Base-by-base conservation (phyloP, 2,329 filamentous ascomycete species). In the Diplodia mutila region DNA sequence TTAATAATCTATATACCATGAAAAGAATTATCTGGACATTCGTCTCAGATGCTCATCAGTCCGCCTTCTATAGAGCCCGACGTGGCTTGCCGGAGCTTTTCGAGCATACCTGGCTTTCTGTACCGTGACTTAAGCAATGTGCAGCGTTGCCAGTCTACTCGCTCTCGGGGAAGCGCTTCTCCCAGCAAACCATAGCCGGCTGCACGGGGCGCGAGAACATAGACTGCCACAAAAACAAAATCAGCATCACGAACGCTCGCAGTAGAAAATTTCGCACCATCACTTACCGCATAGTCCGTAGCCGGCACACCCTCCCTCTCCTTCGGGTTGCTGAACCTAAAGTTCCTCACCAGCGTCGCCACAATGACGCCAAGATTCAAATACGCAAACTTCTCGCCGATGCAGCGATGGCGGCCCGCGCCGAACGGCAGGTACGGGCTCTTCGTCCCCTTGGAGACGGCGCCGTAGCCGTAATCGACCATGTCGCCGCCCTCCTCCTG, bases 341-440 rank as follows among this genome's bases (percentile, higher is more conserved):
- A 90, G 52, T 87, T 75, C 55, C 92, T 86, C 53, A 94, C 90
- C 70, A 92, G 80, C 69, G 87, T 88, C 66, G 90, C 91, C 12
- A 88, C 82, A 71, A 97, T 94, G 65, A 91, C 92, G 76, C 92
- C 89, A 69, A 97, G 84, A 80, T 97, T 93, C 65, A 94, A 85
- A 77, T 94, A 94, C 73, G 93, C 93, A 78, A 97, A 97, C 74
- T 96, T 91, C 84, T 97, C 93, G 71, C 93, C 93, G 75, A 97
- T 96, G 80, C 93, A 97, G 71, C 93, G 86, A 81, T 97, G 93
- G 72, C 93, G 85, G 39, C 93, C 93, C 42, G 92, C 93, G 65
- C 93, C 93, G 76, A 97, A 97, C 1, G 93, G 93, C 63, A 97
- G 87, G 78, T 97, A 97, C 0, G 93, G 92, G 66, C 91, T 94